Base-by-base conservation (phyloP, 495 filamentous ascomycete species). In the Acidiella bohemica region DNA sequence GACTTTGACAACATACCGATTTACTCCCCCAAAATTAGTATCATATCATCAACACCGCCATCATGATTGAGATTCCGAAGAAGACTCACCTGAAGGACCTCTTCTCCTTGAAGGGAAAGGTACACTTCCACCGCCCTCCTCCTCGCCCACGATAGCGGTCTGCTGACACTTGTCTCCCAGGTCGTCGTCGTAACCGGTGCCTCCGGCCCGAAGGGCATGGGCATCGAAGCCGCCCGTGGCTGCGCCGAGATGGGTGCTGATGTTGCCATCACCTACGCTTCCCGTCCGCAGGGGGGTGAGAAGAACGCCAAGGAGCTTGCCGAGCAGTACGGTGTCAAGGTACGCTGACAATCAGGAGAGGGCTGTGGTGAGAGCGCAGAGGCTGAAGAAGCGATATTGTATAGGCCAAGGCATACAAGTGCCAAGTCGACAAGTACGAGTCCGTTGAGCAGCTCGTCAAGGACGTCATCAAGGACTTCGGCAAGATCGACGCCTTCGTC, bases 231-330 rank as follows among this genome's bases (percentile, higher is more conserved):
- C 33, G 78, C 78, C 1, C 76, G 76, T 11, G 78, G 76, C 37
- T 76, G 73, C 49, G 78, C 78, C 25, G 78, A 83, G 52, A 73
- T 80, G 65, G 78, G 78, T 24, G 78, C 78, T 50, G 66, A 80
- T 58, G 55, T 83, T 16, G 74, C 75, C 55, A 66, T 80, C 58
- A 78, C 75, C 42, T 81, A 80, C 55, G 51, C 74, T 39, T 77
- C 76, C 3, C 71, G 73, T 7, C 58, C 69, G 0, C 52, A 70
- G 33, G 73, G 71, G 13, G 76, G 70, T 35, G 70, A 78, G 61
- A 71, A 70, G 64, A 78, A 79, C 62, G 75, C 72, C 36, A 64
- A 70, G 44, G 75, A 75, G 48, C 65, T 80, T 9, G 9, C 50
- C 5, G 62, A 67, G 42, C 61, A 63, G 39, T 78, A 76, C 65